Evolutionary conservation across 2,329 filamentous ascomycete genomes (phyloP), one percentile per base, ranked within the genome.

Genomic region (Neonectria faginata): DNA sequence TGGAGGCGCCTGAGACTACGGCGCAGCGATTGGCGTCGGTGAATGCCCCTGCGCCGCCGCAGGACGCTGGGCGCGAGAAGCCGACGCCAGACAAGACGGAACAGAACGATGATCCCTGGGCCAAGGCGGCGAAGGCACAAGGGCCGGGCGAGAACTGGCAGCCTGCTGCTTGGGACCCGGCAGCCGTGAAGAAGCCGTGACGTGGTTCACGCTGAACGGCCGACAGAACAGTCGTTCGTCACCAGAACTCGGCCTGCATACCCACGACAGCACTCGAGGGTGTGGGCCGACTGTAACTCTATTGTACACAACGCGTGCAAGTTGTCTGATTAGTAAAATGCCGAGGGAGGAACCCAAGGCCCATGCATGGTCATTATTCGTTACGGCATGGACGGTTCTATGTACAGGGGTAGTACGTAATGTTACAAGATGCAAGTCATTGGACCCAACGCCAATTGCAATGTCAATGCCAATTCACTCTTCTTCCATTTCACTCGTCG

Each of bases 141-240:
- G 84, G 82, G 0, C 87, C 88, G 0, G 83, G 89, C 58, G 89
- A 92, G 74, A 82, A 79, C n/a, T 92, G 89, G 89, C 88, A 91
- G 76, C 91, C 91, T 0, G 75, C 86, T 52, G 79, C 87, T 3
- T 92, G 90, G 90, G 80, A 76, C 5, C 88, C 88, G 4, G 77
- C 77, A 2, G 69, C 81, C n/a, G 58, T 68, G 11, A 81, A 76
- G 70, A 79, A 76, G 64, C 12, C 36, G 51, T 75, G 62, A 74
- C n/a, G 52, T 14, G 25, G 10, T 33, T n/a, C 5, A 12, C 20
- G n/a, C 31, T 33, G 27, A 16, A 50, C 27, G 5, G 16, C 25
- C 10, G 20, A 9, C 12, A n/a, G 22, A 8, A 31, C 25, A n/a
- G 25, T 25, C 5, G 25, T n/a, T 31, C 45, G 27, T 50, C 16